Evolutionary conservation across 2,329 filamentous ascomycete species (phyloP).

Genomic region (Claviceps africana): DNA sequence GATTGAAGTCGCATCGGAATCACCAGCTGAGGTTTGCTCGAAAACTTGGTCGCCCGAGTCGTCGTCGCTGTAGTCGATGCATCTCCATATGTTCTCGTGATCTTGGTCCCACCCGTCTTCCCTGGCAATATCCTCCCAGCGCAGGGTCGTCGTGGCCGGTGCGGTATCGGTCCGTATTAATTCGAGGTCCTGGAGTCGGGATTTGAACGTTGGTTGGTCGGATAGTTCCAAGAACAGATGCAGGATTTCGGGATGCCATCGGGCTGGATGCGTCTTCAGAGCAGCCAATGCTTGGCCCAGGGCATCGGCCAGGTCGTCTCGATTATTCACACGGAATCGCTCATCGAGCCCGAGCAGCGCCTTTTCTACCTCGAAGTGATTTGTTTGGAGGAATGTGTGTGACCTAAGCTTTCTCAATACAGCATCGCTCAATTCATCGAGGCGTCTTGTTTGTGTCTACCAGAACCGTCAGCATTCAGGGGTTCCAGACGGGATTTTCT

Average conservation of each 20-base stretch:
- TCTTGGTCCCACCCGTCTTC: slow-evolving; percentile 62
- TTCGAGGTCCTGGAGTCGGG: slow-evolving; percentile 50
- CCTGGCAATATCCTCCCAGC: slow-evolving; percentile 65
- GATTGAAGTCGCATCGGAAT: slow-evolving; percentile 21
- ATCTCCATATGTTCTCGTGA: slow-evolving; percentile 55
- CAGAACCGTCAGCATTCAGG: slow-evolving; percentile 2
- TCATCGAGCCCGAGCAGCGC: slow-evolving; percentile 64
- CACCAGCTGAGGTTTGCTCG: slow-evolving; percentile 21
- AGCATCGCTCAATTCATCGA: slow-evolving; percentile 33
- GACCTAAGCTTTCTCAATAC: slow-evolving; percentile 37
- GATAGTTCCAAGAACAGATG: slow-evolving; percentile 70
- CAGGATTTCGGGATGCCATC: slow-evolving; percentile 67
- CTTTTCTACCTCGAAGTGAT: slow-evolving; percentile 58
- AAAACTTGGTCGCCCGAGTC: slow-evolving; percentile 42
- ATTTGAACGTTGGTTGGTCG: slow-evolving; percentile 60
- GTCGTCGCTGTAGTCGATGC: slow-evolving; percentile 52
- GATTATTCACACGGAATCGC: slow-evolving; percentile 67
- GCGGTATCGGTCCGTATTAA: slow-evolving; percentile 29
- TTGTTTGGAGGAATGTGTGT: slow-evolving; percentile 49
- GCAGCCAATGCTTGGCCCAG: slow-evolving; percentile 45
- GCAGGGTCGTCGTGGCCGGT: slow-evolving; percentile 36
- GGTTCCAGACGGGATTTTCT: not conserved
- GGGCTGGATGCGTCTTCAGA: slow-evolving; percentile 37
- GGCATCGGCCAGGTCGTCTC: slow-evolving; percentile 66
- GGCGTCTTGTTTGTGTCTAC: slow-evolving; percentile 19